Evolutionary conservation across 2,329 filamentous ascomycete genomes (phyloP).

Genomic region (Phaeophleospora eucalypticola): DNA sequence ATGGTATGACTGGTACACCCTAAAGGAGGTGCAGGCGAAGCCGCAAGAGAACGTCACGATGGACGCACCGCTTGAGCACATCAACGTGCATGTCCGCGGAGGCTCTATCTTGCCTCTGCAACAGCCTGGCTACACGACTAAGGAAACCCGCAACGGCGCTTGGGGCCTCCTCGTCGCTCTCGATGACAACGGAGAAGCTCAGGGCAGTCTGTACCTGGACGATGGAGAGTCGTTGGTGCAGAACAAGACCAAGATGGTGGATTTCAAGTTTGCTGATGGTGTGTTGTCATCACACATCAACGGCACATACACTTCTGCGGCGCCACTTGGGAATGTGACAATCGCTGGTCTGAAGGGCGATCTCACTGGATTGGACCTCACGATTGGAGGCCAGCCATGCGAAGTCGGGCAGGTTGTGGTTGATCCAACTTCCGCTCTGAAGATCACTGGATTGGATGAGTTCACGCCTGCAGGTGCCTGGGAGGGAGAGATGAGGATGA

Average conservation of each 20-base stretch:
- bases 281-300: constrained; percentile 16
- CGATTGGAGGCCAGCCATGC: not conserved
- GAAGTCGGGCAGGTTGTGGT: constrained; percentile 2
- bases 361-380: not conserved
- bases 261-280: constrained; percentile 20
- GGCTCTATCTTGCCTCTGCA: constrained; percentile 65
- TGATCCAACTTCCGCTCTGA: not conserved
- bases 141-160: constrained; percentile 57
- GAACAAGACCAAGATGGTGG: constrained; percentile 52
- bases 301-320: constrained; percentile 19
- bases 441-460: constrained; percentile 2
- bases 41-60: constrained; percentile 58
- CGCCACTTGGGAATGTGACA: constrained; percentile 25
- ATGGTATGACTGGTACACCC: constrained; percentile 82
- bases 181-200: constrained; percentile 51
- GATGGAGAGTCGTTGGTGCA: constrained; percentile 67
- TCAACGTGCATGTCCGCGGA: constrained; percentile 67
- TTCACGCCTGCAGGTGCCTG: constrained; percentile 1
- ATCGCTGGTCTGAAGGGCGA: constrained; percentile 19
- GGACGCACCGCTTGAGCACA: constrained; percentile 60
- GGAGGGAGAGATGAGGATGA: constrained; percentile 3
- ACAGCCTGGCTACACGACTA: constrained; percentile 63
- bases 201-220: constrained; percentile 66
- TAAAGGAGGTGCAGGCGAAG: constrained; percentile 49
- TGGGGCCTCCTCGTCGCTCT: constrained; percentile 66